Base-by-base conservation (phyloP, 1,284 basidiomycete genomes). In the Fomitopsis schrenkii region DNA sequence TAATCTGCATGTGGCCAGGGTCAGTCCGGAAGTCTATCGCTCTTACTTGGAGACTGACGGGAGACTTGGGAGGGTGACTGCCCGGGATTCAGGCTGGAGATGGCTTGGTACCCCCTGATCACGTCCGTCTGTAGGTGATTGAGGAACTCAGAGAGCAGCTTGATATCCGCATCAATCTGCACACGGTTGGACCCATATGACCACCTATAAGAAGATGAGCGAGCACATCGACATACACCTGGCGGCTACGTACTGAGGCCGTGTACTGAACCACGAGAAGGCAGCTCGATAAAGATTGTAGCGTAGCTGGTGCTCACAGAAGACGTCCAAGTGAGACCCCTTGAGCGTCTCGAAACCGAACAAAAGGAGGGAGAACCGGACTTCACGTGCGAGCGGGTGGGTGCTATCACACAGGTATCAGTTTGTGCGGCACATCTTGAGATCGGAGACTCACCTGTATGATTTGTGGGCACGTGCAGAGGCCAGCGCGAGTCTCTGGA, bases 281-380 rank as follows among this genome's bases (percentile, higher is more conserved):
- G 93, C 94, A 1, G 90, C 83, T 10, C 79, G 76, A 74, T 94
- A 98, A 12, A 99, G 77, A 55, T 81, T 82, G 65, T 93, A 85
- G 54, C 97, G 84, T 59, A 96, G 78, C 28, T 84, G 75, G 65
- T 87, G 82, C 75, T 99, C 97, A 62, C 94, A 90, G 61, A 87
- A 86, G 0, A 87, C 81, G 72, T 99, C 97, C 67, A 98, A 80
- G 63, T 88, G 84, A 35, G 93, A 96, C 64, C 93, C 94, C 69
- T 93, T 92, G 42, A 99, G 76, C 1, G 95, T 85, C 72, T 97
- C 95, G 72, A 99, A 95, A 0, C 94, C 96, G 70, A 99, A 97
- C 2, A 96, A 79, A 9, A 98, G 79, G 69, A 99, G 87, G 0
- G 92, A 89, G 72, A 97, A 96, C 19, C 95, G 86, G 1, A 90